A percentile compares a stretch with the other conserved stretches of the same genome.
Conservation (phyloP, 257 asterid genomes). For the Sherardia arvensis region DNA sequence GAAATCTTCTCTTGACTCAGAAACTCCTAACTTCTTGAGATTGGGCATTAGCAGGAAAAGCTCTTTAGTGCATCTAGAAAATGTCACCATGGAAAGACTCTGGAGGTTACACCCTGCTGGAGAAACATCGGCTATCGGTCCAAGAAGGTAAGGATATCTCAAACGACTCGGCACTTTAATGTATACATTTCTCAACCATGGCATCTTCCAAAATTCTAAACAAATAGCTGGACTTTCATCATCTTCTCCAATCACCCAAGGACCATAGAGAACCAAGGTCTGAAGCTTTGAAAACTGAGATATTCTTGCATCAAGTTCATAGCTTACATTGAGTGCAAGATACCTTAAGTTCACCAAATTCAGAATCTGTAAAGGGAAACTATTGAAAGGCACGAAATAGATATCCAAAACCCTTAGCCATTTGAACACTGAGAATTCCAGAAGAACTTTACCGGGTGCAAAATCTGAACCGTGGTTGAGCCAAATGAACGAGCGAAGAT, state of each 20-base stretch:
- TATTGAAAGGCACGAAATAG: conserved; percentile 9
- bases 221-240: not conserved
- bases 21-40: conserved; percentile 26
- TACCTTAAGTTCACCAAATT: not conserved
- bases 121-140: not conserved
- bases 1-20: conserved; percentile 12
- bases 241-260: not conserved
- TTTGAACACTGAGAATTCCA: conserved; percentile 11
- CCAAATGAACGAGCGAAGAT: not conserved
- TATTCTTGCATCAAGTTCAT: conserved; percentile 12
- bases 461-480: not conserved
- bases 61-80: conserved; percentile 17
- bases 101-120: conserved; percentile 12
- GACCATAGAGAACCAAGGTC: conserved; percentile 21
- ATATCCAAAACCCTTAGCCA: conserved; percentile 28
- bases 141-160: not conserved
- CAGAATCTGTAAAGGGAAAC: not conserved
- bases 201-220: conserved; percentile 13
- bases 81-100: conserved; percentile 11
- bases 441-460: not conserved
- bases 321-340: conserved; percentile 2
- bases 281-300: conserved; percentile 19
- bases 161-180: conserved; percentile 15
- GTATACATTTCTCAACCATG: conserved; percentile 20
- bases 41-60: conserved; percentile 16